Percentiles rank a stretch among this genome's conserved stretches.
Conservation (phyloP, 192 early-diverging fungal species). For the Spizellomyces punctatus region DNA sequence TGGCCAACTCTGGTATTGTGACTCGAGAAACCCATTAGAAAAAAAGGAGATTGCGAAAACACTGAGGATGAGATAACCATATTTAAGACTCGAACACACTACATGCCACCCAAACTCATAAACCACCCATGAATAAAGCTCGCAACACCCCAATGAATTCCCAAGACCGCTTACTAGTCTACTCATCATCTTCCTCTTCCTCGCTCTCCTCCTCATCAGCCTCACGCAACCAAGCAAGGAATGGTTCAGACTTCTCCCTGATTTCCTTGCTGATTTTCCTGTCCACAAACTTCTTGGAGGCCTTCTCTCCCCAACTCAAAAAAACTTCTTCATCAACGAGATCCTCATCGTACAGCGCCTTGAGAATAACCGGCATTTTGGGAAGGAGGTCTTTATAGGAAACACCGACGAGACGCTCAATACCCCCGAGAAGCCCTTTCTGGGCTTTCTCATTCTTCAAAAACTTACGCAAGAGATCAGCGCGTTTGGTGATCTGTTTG, state of each 20-base stretch:
- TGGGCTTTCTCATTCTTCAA: slow-evolving; percentile 81
- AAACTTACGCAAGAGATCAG: slow-evolving; percentile 75
- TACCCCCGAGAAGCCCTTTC: slow-evolving; percentile 85
- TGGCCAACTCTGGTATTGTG: too few species aligned
- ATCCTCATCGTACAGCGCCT: slow-evolving; percentile 88
- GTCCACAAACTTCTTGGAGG: slow-evolving; percentile 81
- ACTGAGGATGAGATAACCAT: too few species aligned
- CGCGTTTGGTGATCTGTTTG: slow-evolving; percentile 73
- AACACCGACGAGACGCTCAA: slow-evolving; percentile 80
- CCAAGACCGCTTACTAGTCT: too few species aligned
- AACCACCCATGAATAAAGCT: too few species aligned
- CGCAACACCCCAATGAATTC: too few species aligned
- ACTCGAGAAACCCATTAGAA: too few species aligned
- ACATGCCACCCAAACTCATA: too few species aligned
- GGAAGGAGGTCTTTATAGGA: slow-evolving; percentile 50
- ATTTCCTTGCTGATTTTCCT: slow-evolving; percentile 79
- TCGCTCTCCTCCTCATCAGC: slow-evolving; percentile 79
- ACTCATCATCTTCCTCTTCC: slow-evolving; percentile 31
- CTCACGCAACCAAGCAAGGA: slow-evolving; percentile 87
- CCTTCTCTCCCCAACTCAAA: slow-evolving; percentile 87
- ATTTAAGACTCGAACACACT: too few species aligned
- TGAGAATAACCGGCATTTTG: slow-evolving; percentile 72
- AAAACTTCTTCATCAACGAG: slow-evolving; percentile 90
- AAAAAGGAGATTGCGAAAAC: too few species aligned
- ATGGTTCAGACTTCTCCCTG: slow-evolving; percentile 82